phyloP scores from a whole-genome alignment of 2,329 filamentous ascomycete species.

The Bipolaris gigantea region DNA sequence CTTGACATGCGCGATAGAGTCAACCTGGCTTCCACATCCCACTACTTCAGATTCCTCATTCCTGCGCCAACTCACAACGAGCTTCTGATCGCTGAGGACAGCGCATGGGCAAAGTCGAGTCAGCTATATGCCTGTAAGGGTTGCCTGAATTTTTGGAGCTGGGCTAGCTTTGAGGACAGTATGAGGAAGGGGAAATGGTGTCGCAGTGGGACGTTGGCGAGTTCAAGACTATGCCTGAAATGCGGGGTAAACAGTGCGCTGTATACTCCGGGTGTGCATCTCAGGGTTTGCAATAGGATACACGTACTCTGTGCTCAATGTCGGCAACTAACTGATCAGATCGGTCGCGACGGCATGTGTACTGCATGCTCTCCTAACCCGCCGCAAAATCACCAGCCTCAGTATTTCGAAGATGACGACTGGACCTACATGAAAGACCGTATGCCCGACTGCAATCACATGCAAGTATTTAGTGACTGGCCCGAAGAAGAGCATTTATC shows the following conservation, averaged over 20 bases:
- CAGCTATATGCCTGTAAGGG: constrained; percentile 29
- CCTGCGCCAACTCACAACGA: constrained; percentile 22
- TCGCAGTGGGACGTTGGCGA: constrained; percentile 27
- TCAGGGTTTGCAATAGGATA: constrained; percentile 24
- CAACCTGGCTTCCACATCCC: constrained; percentile 20
- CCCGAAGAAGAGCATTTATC: constrained; percentile 14
- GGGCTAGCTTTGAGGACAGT: constrained; percentile 29
- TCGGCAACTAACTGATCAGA: constrained; percentile 23
- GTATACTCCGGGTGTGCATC: constrained; percentile 24
- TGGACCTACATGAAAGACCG: constrained; percentile 15
- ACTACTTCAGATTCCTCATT: constrained; percentile 25
- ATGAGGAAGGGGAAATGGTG: constrained; percentile 36
- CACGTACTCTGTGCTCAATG: constrained; percentile 25
- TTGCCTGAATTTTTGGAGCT: constrained; percentile 24
- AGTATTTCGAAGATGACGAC: constrained; percentile 12
- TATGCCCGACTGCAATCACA: constrained; percentile 14
- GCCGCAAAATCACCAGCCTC: background rate
- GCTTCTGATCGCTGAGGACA: constrained; percentile 27
- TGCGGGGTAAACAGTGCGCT: constrained; percentile 28
- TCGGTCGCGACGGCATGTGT: constrained; percentile 16
- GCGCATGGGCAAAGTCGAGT: constrained; percentile 21
- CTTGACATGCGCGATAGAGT: constrained; percentile 28
- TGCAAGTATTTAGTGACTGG: constrained; percentile 22
- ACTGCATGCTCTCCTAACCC: constrained; percentile 14
- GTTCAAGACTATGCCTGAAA: constrained; percentile 28